Evolutionary conservation across 768 basidiomycete species (phyloP).

Genomic region (Coprinopsis cinerea): DNA sequence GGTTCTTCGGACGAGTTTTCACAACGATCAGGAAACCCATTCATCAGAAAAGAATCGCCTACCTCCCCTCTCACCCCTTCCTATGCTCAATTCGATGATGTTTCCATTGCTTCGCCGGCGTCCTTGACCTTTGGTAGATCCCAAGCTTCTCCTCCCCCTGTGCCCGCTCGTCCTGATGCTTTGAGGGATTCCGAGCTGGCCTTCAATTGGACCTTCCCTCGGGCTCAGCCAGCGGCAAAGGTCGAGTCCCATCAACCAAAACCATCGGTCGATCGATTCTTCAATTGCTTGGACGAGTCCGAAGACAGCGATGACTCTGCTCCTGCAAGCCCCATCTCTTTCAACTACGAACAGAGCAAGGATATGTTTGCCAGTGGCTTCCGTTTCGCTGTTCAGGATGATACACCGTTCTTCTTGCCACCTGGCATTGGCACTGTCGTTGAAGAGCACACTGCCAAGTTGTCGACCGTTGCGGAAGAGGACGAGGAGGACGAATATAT

Average conservation of each 20-base stretch:
- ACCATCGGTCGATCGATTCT: constrained; percentile 70
- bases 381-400: constrained; percentile 46
- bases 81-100: constrained; percentile 46
- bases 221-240: not conserved
- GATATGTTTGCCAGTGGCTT: constrained; percentile 52
- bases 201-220: constrained; percentile 59
- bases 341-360: constrained; percentile 52
- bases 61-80: not conserved
- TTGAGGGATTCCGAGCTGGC: not conserved
- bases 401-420: constrained; percentile 42
- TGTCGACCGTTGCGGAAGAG: constrained; percentile 25
- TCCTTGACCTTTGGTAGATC: constrained; percentile 53
- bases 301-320: constrained; percentile 32
- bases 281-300: constrained; percentile 57
- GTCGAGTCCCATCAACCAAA: constrained; percentile 14
- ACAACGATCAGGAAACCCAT: constrained; percentile 26
- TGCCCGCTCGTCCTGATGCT: constrained; percentile 20
- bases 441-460: constrained; percentile 40
- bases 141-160: constrained; percentile 4
- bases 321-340: constrained; percentile 37
- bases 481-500: constrained; percentile 30
- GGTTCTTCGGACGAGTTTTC: constrained; percentile 43
- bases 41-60: not conserved
- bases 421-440: constrained; percentile 33
- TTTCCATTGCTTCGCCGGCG: constrained; percentile 40